Conservation (phyloP, 768 basidiomycete species). For the Leccinum barrowsii region DNA sequence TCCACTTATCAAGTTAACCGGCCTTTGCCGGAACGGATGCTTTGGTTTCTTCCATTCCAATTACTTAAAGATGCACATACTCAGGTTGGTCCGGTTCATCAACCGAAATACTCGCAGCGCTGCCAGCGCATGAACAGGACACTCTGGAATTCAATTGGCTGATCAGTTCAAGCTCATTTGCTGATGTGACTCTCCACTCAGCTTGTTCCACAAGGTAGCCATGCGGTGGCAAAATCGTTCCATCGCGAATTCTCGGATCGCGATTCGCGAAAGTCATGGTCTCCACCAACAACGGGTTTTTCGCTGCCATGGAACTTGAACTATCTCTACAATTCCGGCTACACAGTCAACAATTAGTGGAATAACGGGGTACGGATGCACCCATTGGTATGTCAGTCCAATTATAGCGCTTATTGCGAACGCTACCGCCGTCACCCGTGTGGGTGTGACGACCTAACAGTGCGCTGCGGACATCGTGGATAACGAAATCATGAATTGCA, state of each 20-base stretch:
- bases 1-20: background rate
- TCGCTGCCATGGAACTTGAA: background rate
- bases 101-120: background rate
- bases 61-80: background rate
- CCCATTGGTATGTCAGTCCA: background rate
- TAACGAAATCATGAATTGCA: slow-evolving; percentile 2
- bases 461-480: slow-evolving; percentile 4
- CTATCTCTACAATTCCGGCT: background rate
- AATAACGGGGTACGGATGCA: background rate
- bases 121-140: background rate
- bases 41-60: background rate
- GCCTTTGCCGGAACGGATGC: background rate
- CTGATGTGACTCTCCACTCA: background rate
- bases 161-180: background rate
- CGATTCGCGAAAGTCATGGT: background rate
- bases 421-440: background rate
- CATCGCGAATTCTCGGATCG: too few relatives aligned
- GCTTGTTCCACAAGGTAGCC: slow-evolving; percentile 4
- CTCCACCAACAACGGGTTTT: background rate
- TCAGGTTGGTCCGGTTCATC: background rate
- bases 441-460: background rate
- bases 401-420: background rate
- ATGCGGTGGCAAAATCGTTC: background rate
- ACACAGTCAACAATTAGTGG: background rate
- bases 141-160: background rate